phyloP scores from a whole-genome alignment of 2,329 filamentous ascomycete species.

The Calycina marina region DNA sequence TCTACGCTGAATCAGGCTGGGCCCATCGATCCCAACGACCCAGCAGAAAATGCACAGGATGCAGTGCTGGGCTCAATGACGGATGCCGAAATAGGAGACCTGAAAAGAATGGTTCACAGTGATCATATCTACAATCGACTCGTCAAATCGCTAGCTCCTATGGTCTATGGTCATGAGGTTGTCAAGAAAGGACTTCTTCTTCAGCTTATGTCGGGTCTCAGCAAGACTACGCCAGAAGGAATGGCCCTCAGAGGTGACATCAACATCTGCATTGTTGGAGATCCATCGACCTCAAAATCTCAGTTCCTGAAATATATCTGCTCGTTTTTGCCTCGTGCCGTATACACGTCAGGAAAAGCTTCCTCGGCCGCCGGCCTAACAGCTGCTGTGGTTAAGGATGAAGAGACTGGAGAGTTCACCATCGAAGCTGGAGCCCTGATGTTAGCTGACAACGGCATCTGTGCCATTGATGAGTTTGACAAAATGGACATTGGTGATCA shows the following conservation, averaged over 20 bases:
- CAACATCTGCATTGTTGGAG: slow-evolving; percentile 96
- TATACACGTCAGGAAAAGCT: slow-evolving; percentile 96
- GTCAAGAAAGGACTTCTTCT: slow-evolving; percentile 94
- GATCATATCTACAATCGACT: slow-evolving; percentile 89
- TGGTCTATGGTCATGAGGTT: slow-evolving; percentile 92
- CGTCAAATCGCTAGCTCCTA: slow-evolving; percentile 87
- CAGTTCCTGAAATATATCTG: slow-evolving; percentile 98
- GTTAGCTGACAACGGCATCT: slow-evolving; percentile 94
- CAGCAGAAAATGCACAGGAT: slow-evolving; percentile 75
- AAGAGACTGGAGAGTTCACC: slow-evolving; percentile 96
- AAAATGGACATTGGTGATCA: slow-evolving; percentile 98
- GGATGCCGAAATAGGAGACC: slow-evolving; percentile 74
- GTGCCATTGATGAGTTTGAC: slow-evolving; percentile 97
- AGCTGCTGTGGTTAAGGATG: slow-evolving; percentile 91
- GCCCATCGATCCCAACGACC: slow-evolving; percentile 49
- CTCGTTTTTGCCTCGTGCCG: slow-evolving; percentile 87
- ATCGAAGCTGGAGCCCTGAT: slow-evolving; percentile 97
- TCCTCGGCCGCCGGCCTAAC: slow-evolving; percentile 96
- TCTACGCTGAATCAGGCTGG: slow-evolving; percentile 65
- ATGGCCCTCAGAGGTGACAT: slow-evolving; percentile 95
- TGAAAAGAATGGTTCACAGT: slow-evolving; percentile 85
- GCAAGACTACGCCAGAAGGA: slow-evolving; percentile 80
- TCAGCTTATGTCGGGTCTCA: slow-evolving; percentile 90
- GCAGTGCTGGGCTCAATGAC: slow-evolving; percentile 79
- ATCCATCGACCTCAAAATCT: slow-evolving; percentile 93